Conservation (phyloP, 2,329 filamentous ascomycete genomes). For the Ophiocordyceps sinensis region DNA sequence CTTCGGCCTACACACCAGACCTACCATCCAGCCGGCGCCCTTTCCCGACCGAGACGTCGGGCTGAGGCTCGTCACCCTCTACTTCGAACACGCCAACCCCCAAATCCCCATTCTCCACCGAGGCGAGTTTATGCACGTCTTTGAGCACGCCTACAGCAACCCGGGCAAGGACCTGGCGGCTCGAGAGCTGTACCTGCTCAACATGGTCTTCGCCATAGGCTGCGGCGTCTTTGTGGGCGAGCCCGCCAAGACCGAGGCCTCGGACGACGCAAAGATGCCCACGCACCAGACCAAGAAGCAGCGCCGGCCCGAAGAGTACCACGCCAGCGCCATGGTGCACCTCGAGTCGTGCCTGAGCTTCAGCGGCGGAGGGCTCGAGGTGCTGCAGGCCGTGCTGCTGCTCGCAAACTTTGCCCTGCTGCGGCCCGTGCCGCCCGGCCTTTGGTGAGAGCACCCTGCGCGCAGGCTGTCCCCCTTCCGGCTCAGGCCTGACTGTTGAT, state of each 20-base stretch:
- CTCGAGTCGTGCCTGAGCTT: conserved; percentile 75
- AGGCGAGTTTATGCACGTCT: conserved; percentile 76
- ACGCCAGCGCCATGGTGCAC: conserved; percentile 86
- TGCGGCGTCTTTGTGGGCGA: conserved; percentile 78
- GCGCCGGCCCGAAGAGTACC: conserved; percentile 84
- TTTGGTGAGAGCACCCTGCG: conserved; percentile 45
- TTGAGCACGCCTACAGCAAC: conserved; percentile 65
- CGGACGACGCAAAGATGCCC: conserved; percentile 14
- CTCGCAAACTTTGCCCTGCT: conserved; percentile 85
- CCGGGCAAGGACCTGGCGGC: conserved; percentile 54
- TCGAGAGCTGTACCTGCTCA: conserved; percentile 81
- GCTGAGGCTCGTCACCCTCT: conserved; percentile 59
- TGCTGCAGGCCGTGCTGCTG: conserved; percentile 83
- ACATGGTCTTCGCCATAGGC: conserved; percentile 95
- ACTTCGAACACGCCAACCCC: conserved; percentile 93
- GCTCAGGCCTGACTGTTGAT: not conserved
- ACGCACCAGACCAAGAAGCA: conserved; percentile 22
- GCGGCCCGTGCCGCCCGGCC: conserved; percentile 76
- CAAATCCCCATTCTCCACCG: conserved; percentile 89
- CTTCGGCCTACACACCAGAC: conserved; percentile 88
- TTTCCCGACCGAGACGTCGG: conserved; percentile 72
- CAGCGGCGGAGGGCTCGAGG: conserved; percentile 79
- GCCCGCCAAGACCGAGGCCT: conserved; percentile 32
- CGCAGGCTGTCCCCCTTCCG: not conserved
- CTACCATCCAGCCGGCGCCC: conserved; percentile 68